Conservation (phyloP, 495 filamentous ascomycete genomes). For the Daldinia childiae region DNA sequence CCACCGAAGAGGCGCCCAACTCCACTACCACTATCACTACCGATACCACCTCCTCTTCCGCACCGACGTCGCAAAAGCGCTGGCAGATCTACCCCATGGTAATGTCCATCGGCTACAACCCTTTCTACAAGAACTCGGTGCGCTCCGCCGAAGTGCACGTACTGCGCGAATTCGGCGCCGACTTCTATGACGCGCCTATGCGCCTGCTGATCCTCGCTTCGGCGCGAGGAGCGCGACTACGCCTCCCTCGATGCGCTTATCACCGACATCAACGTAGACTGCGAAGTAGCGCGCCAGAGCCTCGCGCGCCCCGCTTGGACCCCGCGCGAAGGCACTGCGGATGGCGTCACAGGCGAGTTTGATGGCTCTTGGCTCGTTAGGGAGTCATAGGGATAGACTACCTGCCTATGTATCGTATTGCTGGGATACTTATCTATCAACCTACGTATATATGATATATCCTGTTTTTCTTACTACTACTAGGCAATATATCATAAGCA, state of each 20-base stretch:
- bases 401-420: not conserved
- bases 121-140: conserved; percentile 88
- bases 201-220: conserved; percentile 81
- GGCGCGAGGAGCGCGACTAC: conserved; percentile 90
- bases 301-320: conserved; percentile 74
- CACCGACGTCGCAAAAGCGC: not conserved
- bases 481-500: not conserved
- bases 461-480: not conserved
- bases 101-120: conserved; percentile 95
- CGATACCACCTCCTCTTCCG: not conserved
- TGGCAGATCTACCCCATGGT: conserved; percentile 82
- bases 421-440: not conserved
- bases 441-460: not conserved
- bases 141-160: conserved; percentile 92
- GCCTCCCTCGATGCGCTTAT: conserved; percentile 81
- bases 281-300: conserved; percentile 80
- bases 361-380: conserved; percentile 55
- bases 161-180: conserved; percentile 72
- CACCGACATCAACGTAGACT: conserved; percentile 87
- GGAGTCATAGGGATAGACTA: not conserved
- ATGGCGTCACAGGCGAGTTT: conserved; percentile 38
- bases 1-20: not conserved
- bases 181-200: conserved; percentile 87
- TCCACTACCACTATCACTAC: not conserved
- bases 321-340: conserved; percentile 52